Percentiles rank a stretch among this genome's conserved stretches.
Conservation (phyloP, 2,329 filamentous ascomycete species). For the Trichophyton benhamiae region DNA sequence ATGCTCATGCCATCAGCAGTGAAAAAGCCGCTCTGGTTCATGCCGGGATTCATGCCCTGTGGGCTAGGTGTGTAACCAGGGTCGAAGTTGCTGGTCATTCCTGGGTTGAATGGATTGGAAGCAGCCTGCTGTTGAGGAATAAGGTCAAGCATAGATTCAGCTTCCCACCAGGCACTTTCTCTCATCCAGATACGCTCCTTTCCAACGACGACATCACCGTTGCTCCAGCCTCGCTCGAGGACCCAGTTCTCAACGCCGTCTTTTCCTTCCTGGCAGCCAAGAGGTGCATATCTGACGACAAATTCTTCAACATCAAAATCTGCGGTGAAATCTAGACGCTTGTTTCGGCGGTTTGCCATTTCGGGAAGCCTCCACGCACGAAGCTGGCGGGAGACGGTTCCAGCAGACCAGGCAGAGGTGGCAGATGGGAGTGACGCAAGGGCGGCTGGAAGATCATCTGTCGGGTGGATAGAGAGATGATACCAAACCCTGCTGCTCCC, state of each 20-base stretch:
- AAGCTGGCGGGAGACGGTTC: slow-evolving; percentile 80
- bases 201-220: slow-evolving; percentile 86
- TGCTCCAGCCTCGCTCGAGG: slow-evolving; percentile 92
- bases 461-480: slow-evolving; percentile 82
- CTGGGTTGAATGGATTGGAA: slow-evolving; percentile 35
- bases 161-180: slow-evolving; percentile 93
- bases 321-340: slow-evolving; percentile 84
- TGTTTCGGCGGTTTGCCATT: slow-evolving; percentile 89
- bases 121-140: slow-evolving; percentile 52
- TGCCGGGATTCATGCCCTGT: slow-evolving; percentile 43
- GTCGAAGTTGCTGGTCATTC: slow-evolving; percentile 51
- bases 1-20: slow-evolving; percentile 48
- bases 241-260: slow-evolving; percentile 93
- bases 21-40: slow-evolving; percentile 55
- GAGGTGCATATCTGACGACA: slow-evolving; percentile 61
- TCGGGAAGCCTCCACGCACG: slow-evolving; percentile 88
- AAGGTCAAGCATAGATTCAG: slow-evolving; percentile 86
- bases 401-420: slow-evolving; percentile 84
- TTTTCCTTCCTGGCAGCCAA: slow-evolving; percentile 79
- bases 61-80: slow-evolving; percentile 55
- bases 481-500: slow-evolving; percentile 88
- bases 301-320: slow-evolving; percentile 96
- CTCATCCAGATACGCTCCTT: slow-evolving; percentile 91
- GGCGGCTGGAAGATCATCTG: slow-evolving; percentile 66
- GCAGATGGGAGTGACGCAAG: slow-evolving; percentile 59